Base-by-base conservation (phyloP, 257 asterid genomes). In the Apocynum venetum region DNA sequence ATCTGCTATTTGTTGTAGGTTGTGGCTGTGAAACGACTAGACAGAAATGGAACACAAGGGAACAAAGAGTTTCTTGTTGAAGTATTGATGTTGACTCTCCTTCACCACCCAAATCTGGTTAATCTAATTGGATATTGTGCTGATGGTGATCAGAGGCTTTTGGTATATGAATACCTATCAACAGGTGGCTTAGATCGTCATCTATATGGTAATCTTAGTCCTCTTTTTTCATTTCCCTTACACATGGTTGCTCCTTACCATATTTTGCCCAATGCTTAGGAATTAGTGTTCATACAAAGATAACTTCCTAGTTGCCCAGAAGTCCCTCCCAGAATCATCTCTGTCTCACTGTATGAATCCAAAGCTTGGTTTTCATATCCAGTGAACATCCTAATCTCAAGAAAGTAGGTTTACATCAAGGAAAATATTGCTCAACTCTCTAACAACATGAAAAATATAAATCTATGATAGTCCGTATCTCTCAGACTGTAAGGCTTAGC, bases 81-180 rank as follows among this genome's bases (percentile, higher is more conserved):
- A 76, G 92, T 96, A 60, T 71, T 88, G 57, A 77, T 64, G 73
- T 77, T 96, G 84, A 90, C 91, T 84, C 93, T 85, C 74, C 91
- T 96, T 75, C 84, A 82, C 76, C 99, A 96, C 78, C 93, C 84
- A 8, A 93, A 92, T 82, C 87, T 96, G 8, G 92, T 91, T 60
- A 84, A 83, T 64, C 83, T 96, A 71, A 75, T 96, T 52, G 99
- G 99, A 64, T 96, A 91, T 55, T 93, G 99, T 69, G 99, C 97
- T 10, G 99, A 96, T 84, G 99, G 99, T 61, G 99, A 96, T 72
- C 99, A 96, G 76, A 89, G 98, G 79, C 88, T 93, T 60, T 82
- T 96, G 87, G 98, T 93, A 10, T 93, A 93, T 68, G 99, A 93
- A 76, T 89, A 89, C 87, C 76, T 92, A 87, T 88, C 94, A 17